Conservation (phyloP, 192 early-diverging fungal species). For the Dispira parvispora region DNA sequence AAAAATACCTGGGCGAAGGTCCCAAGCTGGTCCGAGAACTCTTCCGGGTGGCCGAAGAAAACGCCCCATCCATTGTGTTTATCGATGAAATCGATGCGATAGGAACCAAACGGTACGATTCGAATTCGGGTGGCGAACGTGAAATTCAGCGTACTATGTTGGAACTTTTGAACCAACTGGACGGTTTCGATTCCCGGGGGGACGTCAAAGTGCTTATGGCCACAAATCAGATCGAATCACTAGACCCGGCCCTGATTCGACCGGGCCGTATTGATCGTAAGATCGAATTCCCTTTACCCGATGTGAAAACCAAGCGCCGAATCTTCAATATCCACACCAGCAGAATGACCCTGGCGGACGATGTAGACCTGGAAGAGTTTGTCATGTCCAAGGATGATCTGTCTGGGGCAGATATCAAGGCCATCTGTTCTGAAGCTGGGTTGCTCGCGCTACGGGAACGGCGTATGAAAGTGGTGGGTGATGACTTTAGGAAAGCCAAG, state of each 20-base stretch:
- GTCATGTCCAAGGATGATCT: slow-evolving; percentile 99
- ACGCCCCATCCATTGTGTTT: slow-evolving; percentile 95
- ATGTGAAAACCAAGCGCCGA: slow-evolving; percentile 91
- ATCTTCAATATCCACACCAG: slow-evolving; percentile 94
- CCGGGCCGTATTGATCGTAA: slow-evolving; percentile 97
- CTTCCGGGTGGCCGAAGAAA: slow-evolving; percentile 92
- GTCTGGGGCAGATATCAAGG: slow-evolving; percentile 97
- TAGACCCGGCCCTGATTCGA: slow-evolving; percentile 93
- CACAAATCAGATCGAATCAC: slow-evolving; percentile 91
- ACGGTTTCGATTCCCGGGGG: slow-evolving; percentile 89
- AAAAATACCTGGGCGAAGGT: slow-evolving; percentile 98
- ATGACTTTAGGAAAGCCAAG: slow-evolving; percentile 94
- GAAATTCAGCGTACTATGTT: slow-evolving; percentile 98
- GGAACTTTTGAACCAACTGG: slow-evolving; percentile 93
- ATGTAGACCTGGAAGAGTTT: slow-evolving; percentile 97
- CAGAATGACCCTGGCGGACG: slow-evolving; percentile 86
- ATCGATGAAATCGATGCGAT: slow-evolving; percentile 99
- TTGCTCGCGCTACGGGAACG: slow-evolving; percentile 92
- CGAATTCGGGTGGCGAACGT: slow-evolving; percentile 83
- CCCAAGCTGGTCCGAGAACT: slow-evolving; percentile 95
- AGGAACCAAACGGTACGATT: slow-evolving; percentile 94
- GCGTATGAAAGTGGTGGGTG: slow-evolving; percentile 94
- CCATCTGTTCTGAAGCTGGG: slow-evolving; percentile 98
- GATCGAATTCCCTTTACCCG: slow-evolving; percentile 97
- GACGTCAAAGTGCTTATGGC: slow-evolving; percentile 99